Percentiles rank a stretch among this genome's conserved stretches.
Conservation (phyloP, 768 basidiomycete genomes). For the Kwoniella dendrophila region DNA sequence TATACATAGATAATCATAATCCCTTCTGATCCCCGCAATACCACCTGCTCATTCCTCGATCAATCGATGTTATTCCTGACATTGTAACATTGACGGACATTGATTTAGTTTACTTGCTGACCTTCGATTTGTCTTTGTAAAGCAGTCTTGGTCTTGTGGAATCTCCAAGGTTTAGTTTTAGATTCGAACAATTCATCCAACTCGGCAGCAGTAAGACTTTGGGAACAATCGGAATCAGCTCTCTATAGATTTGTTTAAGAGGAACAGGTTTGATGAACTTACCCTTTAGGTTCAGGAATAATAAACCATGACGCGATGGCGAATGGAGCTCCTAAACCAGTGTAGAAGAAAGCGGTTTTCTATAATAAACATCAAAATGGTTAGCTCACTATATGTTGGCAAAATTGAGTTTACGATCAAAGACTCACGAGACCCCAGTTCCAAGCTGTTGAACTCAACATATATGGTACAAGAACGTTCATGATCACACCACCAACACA, state of each 20-base stretch:
- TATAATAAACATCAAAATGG: too few species aligned
- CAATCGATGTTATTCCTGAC: too few species aligned
- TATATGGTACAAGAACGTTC: slow-evolving; percentile 35
- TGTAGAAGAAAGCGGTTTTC: slow-evolving; percentile 39
- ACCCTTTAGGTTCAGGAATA: slow-evolving; percentile 31
- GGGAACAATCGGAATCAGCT: background rate
- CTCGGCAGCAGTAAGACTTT: slow-evolving; percentile 29
- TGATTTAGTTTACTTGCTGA: too few species aligned
- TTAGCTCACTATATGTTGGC: too few species aligned
- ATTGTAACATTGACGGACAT: too few species aligned
- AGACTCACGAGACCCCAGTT: too few species aligned
- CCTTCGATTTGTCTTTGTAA: slow-evolving; percentile 15
- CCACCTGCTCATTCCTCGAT: too few species aligned
- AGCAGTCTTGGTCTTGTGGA: slow-evolving; percentile 34
- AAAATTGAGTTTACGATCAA: too few species aligned
- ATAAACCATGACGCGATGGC: slow-evolving; percentile 30
- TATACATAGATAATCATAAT: too few species aligned
- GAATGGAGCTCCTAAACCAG: slow-evolving; percentile 14
- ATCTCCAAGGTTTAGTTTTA: slow-evolving; percentile 30
- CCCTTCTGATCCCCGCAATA: too few species aligned
- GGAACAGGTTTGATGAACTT: background rate
- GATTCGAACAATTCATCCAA: slow-evolving; percentile 35
- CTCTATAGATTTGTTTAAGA: background rate
- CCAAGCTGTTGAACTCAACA: slow-evolving; percentile 26
- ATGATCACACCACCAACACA: slow-evolving; percentile 35